A percentile compares a stretch with the other conserved stretches of the same genome.
phyloP scores from a whole-genome alignment of 768 basidiomycete species.

The Megacollybia marginata region DNA sequence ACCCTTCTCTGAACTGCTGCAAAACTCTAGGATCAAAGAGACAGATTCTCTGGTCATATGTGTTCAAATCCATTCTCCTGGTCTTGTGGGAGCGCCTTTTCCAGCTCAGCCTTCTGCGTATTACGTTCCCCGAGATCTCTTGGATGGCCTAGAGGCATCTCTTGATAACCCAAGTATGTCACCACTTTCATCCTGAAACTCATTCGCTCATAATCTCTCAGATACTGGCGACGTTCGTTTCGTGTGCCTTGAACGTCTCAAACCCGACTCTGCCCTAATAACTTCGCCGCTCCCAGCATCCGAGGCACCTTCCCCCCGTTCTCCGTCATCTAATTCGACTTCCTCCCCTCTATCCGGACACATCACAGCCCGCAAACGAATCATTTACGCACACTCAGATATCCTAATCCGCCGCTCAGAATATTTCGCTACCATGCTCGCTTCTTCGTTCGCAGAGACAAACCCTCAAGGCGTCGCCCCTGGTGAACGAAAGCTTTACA shows the following conservation, averaged over 20 bases:
- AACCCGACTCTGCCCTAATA: constrained; percentile 12
- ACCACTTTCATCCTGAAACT: neutral
- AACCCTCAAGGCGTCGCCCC: constrained; percentile 15
- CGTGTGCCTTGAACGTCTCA: constrained; percentile 54
- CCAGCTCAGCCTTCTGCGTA: constrained; percentile 56
- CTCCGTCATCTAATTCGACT: constrained; percentile 36
- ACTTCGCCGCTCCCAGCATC: constrained; percentile 20
- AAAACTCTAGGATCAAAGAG: constrained; percentile 48
- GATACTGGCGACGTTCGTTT: constrained; percentile 76
- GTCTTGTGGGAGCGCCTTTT: constrained; percentile 40
- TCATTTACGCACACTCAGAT: constrained; percentile 75
- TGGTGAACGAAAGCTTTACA: constrained; percentile 52
- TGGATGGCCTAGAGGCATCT: constrained; percentile 63
- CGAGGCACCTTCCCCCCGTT: constrained; percentile 23
- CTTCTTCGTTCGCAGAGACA: constrained; percentile 64
- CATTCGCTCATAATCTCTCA: constrained; percentile 11
- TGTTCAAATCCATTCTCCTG: constrained; percentile 63
- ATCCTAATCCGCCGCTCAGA: constrained; percentile 69
- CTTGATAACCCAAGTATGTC: constrained; percentile 63
- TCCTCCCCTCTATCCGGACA: constrained; percentile 33
- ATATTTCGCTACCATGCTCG: constrained; percentile 71
- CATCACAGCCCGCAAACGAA: constrained; percentile 57
- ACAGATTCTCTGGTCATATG: constrained; percentile 68
- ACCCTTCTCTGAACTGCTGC: constrained; percentile 48
- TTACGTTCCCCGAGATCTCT: constrained; percentile 57